These are phyloP conservation scores for Talaromyces trachyspermus DNA, from an alignment of 495 filamentous ascomycete genomes.

Conservation along the genomic window DNA sequence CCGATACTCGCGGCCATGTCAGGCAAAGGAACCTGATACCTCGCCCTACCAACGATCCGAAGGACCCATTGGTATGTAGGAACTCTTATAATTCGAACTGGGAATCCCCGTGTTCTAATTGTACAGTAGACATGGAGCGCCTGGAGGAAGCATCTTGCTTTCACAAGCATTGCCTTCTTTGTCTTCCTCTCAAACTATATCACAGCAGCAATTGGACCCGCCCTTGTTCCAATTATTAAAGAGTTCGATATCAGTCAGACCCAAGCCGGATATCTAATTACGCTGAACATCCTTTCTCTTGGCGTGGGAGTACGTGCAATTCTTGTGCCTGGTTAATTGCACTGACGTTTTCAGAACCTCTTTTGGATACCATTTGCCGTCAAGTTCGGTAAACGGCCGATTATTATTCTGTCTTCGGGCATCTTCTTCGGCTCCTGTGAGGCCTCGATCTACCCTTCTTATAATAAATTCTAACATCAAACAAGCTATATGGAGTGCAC, in stretches of 20 bases:
- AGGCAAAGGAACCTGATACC: constrained; percentile 10
- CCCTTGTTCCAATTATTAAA: not conserved
- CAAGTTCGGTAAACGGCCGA: not conserved
- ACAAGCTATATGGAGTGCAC: not conserved
- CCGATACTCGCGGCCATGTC: not conserved
- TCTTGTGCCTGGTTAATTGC: not conserved
- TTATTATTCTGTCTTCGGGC: not conserved
- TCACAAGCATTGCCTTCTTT: not conserved
- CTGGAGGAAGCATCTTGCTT: not conserved
- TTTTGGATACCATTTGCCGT: constrained; percentile 26
- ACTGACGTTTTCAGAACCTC: constrained; percentile 22
- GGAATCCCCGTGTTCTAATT: not conserved
- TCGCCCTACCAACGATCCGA: constrained; percentile 13
- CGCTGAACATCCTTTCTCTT: not conserved
- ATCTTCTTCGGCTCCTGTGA: not conserved
- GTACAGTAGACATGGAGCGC: not conserved
- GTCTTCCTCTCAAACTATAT: not conserved
- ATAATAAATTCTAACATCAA: not conserved
- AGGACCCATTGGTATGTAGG: constrained; percentile 14
- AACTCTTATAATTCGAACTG: not conserved
- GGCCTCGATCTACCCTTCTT: not conserved
- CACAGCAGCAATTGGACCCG: not conserved
- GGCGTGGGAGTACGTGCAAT: not conserved
- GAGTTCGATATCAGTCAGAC: not conserved
- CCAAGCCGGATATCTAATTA: not conserved